These are phyloP conservation scores for Sungouiella blattae DNA, from an alignment of 805 yeast genomes.

Conservation along the genomic window DNA sequence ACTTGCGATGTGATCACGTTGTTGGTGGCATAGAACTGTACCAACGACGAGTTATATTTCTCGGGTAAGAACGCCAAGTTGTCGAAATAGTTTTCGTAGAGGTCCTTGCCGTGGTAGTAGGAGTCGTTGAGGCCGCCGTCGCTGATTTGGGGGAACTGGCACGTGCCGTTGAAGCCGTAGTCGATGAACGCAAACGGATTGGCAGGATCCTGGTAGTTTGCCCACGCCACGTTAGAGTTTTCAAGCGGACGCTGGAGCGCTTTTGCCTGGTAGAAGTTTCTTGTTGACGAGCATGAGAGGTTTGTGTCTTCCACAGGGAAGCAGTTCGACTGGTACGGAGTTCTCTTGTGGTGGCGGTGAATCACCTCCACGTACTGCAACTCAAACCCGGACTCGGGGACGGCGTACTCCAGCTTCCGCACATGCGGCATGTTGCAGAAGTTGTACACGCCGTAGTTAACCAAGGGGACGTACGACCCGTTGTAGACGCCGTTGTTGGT, in stretches of 20 bases:
- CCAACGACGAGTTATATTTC: not conserved
- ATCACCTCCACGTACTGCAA: conserved; percentile 4
- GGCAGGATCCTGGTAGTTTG: not conserved
- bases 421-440: conserved; percentile 5
- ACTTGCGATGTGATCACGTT: conserved; percentile 3
- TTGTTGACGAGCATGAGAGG: not conserved
- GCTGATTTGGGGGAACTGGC: conserved; percentile 3
- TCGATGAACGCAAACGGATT: not conserved
- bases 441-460: conserved; percentile 1
- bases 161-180: conserved; percentile 1
- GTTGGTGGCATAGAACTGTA: not conserved
- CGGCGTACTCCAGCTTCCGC: not conserved
- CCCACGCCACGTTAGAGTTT: not conserved
- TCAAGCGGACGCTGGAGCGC: not conserved
- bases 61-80: conserved; percentile 1
- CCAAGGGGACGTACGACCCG: not conserved
- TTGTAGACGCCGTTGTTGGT: not conserved
- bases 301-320: conserved; percentile 1
- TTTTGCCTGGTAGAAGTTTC: not conserved
- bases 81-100: not conserved
- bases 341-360: conserved; percentile 3
- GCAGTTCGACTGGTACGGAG: conserved; percentile 1
- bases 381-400: not conserved
- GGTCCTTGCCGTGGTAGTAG: conserved; percentile 1
- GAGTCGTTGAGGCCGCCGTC: conserved; percentile 2